These are phyloP conservation scores for Talaromyces albobiverticillius DNA, from an alignment of 2,329 filamentous ascomycete species.

Conservation along the genomic window DNA sequence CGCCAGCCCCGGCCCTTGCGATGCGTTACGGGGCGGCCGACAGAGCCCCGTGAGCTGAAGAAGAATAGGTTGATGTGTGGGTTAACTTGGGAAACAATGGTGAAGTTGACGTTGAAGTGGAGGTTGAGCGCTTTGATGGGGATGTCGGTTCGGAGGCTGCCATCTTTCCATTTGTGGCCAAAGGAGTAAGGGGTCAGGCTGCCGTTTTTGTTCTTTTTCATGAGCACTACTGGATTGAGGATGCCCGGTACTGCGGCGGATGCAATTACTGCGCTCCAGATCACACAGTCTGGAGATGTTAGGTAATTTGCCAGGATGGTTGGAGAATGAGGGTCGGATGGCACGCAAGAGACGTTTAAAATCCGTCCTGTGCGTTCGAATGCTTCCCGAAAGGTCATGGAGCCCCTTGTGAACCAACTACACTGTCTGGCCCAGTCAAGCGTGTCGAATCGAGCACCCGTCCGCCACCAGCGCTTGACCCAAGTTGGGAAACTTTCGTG, in stretches of 20 bases:
- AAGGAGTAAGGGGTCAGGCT: constrained; percentile 86
- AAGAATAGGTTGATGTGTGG: constrained; percentile 99
- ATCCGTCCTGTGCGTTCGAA: constrained; percentile 92
- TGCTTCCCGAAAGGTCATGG: constrained; percentile 90
- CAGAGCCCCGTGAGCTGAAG: constrained; percentile 88
- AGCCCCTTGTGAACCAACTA: constrained; percentile 87
- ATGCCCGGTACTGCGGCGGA: constrained; percentile 96
- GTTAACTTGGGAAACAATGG: constrained; percentile 83
- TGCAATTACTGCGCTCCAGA: constrained; percentile 94
- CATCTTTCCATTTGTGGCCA: constrained; percentile 99
- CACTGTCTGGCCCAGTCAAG: constrained; percentile 84
- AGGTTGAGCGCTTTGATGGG: constrained; percentile 90
- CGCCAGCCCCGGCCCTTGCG: constrained; percentile 92
- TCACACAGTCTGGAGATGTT: constrained; percentile 92
- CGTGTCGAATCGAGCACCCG: constrained; percentile 90
- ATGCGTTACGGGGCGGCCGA: constrained; percentile 91
- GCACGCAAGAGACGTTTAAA: constrained; percentile 92
- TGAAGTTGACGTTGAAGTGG: constrained; percentile 98
- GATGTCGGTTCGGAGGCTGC: constrained; percentile 89
- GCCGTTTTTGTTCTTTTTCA: constrained; percentile 78
- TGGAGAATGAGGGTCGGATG: constrained; percentile 89
- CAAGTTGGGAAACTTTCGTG: constrained; percentile 73
- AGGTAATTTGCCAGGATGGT: constrained; percentile 93
- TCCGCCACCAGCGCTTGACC: constrained; percentile 82
- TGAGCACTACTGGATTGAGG: constrained; percentile 88